Conservation (phyloP, 139 green algal genomes). For the Micractinium conductrix region DNA sequence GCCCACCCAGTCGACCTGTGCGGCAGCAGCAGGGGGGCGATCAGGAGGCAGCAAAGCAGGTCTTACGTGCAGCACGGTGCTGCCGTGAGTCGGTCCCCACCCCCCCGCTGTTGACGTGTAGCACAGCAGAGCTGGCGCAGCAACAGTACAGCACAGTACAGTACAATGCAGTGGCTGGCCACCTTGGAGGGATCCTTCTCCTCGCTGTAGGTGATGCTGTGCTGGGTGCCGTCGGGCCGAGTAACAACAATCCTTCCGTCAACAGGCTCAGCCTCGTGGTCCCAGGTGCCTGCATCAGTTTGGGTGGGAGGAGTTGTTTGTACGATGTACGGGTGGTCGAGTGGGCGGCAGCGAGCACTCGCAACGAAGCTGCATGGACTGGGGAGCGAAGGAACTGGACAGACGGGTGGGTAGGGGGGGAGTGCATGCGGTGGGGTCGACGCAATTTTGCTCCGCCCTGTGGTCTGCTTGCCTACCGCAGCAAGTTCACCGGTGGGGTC, state of each 20-base stretch:
- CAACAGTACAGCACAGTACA: not conserved
- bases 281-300: slow-evolving; percentile 52
- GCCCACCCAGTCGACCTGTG: slow-evolving; percentile 45
- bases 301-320: not conserved
- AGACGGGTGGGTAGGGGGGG: too few species aligned
- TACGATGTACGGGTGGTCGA: not conserved
- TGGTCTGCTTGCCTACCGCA: too few species aligned
- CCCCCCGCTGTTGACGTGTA: not conserved
- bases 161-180: not conserved
- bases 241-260: slow-evolving; percentile 61
- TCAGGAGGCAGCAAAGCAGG: not conserved
- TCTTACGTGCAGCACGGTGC: not conserved
- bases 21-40: not conserved
- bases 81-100: not conserved
- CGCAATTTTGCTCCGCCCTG: too few species aligned
- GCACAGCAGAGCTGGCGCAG: not conserved
- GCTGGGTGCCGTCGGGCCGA: slow-evolving; percentile 37
- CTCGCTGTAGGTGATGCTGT: slow-evolving; percentile 57
- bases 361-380: too few species aligned
- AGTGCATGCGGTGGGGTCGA: too few species aligned
- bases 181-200: slow-evolving; percentile 42
- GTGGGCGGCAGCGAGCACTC: not conserved
- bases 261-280: slow-evolving; percentile 53
- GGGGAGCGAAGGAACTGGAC: too few species aligned
- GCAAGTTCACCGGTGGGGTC: too few species aligned